Evolutionary conservation across 2,329 filamentous ascomycete species (phyloP).

Genomic region (Teratosphaeria nubilosa): DNA sequence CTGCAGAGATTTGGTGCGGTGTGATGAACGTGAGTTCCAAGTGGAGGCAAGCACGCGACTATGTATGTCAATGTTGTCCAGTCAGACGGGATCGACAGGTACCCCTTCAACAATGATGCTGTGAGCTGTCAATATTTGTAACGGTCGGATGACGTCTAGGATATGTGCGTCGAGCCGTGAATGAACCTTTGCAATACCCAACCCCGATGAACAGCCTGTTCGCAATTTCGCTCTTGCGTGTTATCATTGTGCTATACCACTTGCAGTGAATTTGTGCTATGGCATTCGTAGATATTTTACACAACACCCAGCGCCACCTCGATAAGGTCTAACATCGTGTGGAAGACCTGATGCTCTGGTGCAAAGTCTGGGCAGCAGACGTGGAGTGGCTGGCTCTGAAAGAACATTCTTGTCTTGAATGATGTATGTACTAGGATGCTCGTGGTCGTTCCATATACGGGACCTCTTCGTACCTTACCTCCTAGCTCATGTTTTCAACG

Average conservation of each 20-base stretch:
- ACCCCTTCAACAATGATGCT: neutral
- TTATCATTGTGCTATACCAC: too few species aligned
- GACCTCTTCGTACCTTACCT: too few species aligned
- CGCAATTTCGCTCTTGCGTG: neutral
- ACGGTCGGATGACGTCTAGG: neutral
- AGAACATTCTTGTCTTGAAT: too few species aligned
- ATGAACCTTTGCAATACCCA: neutral
- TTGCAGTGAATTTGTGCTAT: too few species aligned
- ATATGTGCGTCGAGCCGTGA: neutral
- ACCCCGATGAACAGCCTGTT: neutral
- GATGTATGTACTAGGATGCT: too few species aligned
- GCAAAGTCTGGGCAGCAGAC: too few species aligned
- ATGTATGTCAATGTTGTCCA: neutral
- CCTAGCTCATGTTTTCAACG: neutral
- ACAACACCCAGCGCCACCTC: too few species aligned
- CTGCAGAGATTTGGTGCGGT: neutral
- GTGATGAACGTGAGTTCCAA: neutral
- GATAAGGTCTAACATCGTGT: too few species aligned
- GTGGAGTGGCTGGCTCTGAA: too few species aligned
- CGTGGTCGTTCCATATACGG: too few species aligned
- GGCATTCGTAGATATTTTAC: too few species aligned
- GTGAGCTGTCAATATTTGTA: neutral
- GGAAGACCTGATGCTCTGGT: too few species aligned
- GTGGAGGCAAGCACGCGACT: neutral
- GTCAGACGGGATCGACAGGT: slow-evolving; percentile 1